A percentile compares a stretch with the other conserved stretches of the same genome.
phyloP scores from a whole-genome alignment of 169 alveolate species.

The Eimeria brunetti region DNA sequence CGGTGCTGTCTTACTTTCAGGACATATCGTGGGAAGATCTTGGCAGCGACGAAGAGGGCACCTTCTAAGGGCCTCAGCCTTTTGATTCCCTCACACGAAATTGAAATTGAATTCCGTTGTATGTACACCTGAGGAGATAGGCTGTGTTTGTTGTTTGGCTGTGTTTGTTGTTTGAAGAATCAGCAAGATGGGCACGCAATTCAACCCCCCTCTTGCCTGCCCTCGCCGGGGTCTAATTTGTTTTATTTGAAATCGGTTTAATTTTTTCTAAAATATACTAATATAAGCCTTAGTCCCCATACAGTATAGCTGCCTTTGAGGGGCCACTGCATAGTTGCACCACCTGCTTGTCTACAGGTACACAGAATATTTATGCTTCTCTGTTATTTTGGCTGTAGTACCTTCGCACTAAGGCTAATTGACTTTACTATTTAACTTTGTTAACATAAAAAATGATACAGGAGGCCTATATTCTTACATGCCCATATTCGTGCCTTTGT shows the following conservation, averaged over 20 bases:
- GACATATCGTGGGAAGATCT: constrained; percentile 43
- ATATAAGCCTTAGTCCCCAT: neutral
- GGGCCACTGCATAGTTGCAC: neutral
- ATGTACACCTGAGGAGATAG: neutral
- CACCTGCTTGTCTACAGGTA: neutral
- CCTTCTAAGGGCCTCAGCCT: neutral
- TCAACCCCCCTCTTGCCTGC: neutral
- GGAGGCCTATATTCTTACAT: no score
- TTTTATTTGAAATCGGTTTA: neutral
- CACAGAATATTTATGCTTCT: neutral
- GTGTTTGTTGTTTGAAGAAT: neutral
- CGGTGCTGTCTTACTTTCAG: neutral
- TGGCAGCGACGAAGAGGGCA: neutral
- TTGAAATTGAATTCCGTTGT: neutral
- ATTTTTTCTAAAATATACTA: neutral
- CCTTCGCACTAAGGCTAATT: neutral
- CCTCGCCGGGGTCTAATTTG: neutral
- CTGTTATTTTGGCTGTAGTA: neutral
- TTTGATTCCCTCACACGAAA: neutral
- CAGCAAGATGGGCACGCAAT: neutral
- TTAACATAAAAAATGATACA: no score
- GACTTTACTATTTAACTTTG: no score
- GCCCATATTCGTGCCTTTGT: neutral
- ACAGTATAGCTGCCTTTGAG: neutral
- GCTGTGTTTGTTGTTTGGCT: no score